Evolutionary conservation across 2,329 filamentous ascomycete species (phyloP).

Genomic region (Ophiocordyceps camponoti-leonardi): DNA sequence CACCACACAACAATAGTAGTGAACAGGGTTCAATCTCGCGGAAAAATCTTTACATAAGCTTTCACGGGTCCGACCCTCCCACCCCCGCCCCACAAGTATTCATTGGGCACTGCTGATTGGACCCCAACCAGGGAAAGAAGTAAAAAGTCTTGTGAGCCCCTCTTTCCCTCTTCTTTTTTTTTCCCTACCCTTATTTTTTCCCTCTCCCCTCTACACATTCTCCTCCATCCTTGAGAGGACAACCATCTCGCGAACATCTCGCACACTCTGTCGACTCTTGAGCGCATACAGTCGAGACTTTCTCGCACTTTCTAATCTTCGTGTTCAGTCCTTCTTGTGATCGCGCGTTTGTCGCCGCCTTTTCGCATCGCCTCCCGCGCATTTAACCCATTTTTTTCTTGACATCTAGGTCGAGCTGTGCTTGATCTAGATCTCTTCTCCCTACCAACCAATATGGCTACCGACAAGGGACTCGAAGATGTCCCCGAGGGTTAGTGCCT

Average conservation of each 20-base stretch:
- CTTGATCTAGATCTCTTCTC: conserved; percentile 52
- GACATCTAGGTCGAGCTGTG: conserved; percentile 54
- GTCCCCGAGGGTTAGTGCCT: conserved; percentile 68
- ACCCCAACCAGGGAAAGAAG: conserved; percentile 11
- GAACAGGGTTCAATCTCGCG: background rate
- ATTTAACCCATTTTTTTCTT: conserved; percentile 14
- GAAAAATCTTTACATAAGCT: background rate
- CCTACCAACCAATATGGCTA: conserved; percentile 67
- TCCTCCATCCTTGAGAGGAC: conserved; percentile 13
- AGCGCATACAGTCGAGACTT: conserved; percentile 21
- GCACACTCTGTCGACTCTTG: no score
- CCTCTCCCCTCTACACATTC: conserved; percentile 17
- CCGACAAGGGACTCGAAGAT: conserved; percentile 95
- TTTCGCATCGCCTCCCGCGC: conserved; percentile 12
- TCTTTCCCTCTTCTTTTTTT: conserved; percentile 19
- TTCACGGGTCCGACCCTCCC: conserved; percentile 2
- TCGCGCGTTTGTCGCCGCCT: background rate
- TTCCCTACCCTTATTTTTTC: conserved; percentile 11
- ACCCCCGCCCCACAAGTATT: no score
- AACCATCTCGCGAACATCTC: conserved; percentile 16
- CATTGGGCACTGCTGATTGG: conserved; percentile 6
- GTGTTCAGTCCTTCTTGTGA: conserved; percentile 15
- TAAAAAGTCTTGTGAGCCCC: conserved; percentile 18
- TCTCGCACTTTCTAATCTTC: conserved; percentile 9
- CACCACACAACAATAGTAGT: background rate